Conservation (phyloP, 306 rosid species). For the Lathyrus oleraceus region DNA sequence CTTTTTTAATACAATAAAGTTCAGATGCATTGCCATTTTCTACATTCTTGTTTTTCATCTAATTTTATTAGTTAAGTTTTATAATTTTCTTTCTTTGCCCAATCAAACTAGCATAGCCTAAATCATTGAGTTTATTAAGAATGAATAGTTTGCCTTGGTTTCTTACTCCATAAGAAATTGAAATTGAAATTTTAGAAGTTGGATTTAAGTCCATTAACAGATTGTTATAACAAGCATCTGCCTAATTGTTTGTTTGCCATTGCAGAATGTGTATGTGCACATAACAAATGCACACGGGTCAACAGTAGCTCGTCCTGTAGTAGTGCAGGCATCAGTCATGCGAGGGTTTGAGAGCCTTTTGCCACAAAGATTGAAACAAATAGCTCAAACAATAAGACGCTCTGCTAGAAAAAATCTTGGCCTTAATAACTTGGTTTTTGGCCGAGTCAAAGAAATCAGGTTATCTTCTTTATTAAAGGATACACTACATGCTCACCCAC, state of each 20-base stretch:
- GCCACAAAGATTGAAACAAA: slow-evolving; percentile 71
- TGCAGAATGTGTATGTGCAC: slow-evolving; percentile 77
- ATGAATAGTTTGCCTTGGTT: slow-evolving; percentile 25
- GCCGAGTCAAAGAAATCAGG: slow-evolving; percentile 69
- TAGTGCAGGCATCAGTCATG: slow-evolving; percentile 71
- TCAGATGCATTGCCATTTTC: slow-evolving; percentile 1
- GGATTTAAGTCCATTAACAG: slow-evolving; percentile 8
- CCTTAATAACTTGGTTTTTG: slow-evolving; percentile 70
- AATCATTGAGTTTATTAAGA: slow-evolving; percentile 14
- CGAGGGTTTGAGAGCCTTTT: slow-evolving; percentile 52
- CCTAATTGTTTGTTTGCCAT: neutral
- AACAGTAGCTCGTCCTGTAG: slow-evolving; percentile 52
- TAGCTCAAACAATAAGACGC: slow-evolving; percentile 60
- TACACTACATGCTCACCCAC: slow-evolving; percentile 47
- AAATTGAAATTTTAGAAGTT: neutral
- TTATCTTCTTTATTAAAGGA: slow-evolving; percentile 66
- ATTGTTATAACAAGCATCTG: slow-evolving; percentile 3
- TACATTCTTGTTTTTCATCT: neutral
- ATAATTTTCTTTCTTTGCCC: neutral
- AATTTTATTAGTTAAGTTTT: slow-evolving; percentile 19
- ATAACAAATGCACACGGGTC: slow-evolving; percentile 73
- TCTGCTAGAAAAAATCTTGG: slow-evolving; percentile 72
- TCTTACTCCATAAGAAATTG: neutral
- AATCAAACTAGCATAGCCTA: neutral
- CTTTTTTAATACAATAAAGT: slow-evolving; percentile 3